A percentile compares a stretch with the other conserved stretches of the same genome.
These are phyloP conservation scores for Solanum etuberosum DNA, from an alignment of 257 asterid genomes.

Conservation along the genomic window DNA sequence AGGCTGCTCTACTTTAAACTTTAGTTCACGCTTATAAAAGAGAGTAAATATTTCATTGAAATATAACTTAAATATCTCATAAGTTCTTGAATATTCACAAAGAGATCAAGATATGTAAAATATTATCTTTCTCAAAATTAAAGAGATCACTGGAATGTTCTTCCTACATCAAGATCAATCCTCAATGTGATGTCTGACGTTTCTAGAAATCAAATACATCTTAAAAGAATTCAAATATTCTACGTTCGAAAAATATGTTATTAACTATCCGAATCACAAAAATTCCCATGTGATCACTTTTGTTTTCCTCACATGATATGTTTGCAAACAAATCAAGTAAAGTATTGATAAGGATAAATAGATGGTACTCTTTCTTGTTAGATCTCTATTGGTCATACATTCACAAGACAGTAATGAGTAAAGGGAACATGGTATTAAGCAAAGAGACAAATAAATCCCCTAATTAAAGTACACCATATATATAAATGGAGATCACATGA, in stretches of 20 bases:
- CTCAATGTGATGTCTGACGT: neutral
- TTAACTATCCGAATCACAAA: neutral
- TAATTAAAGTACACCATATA: neutral
- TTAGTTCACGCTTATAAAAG: neutral
- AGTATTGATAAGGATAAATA: neutral
- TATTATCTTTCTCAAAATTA: neutral
- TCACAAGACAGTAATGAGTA: constrained; percentile 9
- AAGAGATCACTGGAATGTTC: too few species aligned
- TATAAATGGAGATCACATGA: constrained; percentile 32
- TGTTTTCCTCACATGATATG: neutral
- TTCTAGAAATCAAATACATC: too few species aligned
- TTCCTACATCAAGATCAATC: neutral
- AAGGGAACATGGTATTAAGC: constrained; percentile 1
- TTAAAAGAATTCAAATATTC: neutral
- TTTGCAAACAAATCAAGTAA: neutral
- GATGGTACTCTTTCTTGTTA: neutral
- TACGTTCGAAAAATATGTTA: neutral
- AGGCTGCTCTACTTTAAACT: neutral
- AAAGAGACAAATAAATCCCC: constrained; percentile 23
- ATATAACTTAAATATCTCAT: neutral
- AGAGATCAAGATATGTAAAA: neutral
- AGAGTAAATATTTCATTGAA: too few species aligned
- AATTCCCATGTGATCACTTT: neutral
- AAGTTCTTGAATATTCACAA: too few species aligned
- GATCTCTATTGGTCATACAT: neutral